A percentile compares a stretch with the other conserved stretches of the same genome.
Evolutionary conservation across 2,329 filamentous ascomycete genomes (phyloP).

Genomic region (Capronia epimyces): DNA sequence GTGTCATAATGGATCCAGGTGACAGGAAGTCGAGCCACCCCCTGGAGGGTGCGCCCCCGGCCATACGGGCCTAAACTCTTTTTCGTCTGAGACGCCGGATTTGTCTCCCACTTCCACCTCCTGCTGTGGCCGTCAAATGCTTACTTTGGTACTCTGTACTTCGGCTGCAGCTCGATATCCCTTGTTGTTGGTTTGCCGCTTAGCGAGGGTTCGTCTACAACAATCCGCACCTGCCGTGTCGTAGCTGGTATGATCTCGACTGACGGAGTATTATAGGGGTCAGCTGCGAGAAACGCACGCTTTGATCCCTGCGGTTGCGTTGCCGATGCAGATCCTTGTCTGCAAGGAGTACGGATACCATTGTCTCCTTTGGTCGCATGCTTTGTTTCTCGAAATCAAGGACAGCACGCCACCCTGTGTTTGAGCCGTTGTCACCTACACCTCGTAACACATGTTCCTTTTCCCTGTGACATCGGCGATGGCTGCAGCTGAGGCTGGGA

Average conservation of each 20-base stretch:
- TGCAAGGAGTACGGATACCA: not conserved
- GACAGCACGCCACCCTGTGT: not conserved
- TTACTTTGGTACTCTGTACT: too few relatives aligned
- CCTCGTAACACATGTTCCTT: not conserved
- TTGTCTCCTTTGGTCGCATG: not conserved
- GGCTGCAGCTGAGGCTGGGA: not conserved
- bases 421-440: not conserved
- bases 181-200: too few relatives aligned
- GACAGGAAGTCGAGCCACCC: not conserved
- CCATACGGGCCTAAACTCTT: not conserved
- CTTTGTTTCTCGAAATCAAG: not conserved
- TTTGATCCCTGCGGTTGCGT: not conserved
- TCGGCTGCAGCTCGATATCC: too few relatives aligned
- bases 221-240: not conserved
- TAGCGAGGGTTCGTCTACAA: too few relatives aligned
- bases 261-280: too few relatives aligned
- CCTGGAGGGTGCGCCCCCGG: not conserved
- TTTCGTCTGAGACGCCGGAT: not conserved
- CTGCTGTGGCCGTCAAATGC: not conserved
- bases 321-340: not conserved
- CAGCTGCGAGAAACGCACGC: too few relatives aligned
- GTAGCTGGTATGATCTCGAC: not conserved
- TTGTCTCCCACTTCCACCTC: not conserved
- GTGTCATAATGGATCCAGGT: not conserved
- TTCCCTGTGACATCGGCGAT: not conserved